Conservation (phyloP, 345 rosid species). For the Hypericum androsaemum region DNA sequence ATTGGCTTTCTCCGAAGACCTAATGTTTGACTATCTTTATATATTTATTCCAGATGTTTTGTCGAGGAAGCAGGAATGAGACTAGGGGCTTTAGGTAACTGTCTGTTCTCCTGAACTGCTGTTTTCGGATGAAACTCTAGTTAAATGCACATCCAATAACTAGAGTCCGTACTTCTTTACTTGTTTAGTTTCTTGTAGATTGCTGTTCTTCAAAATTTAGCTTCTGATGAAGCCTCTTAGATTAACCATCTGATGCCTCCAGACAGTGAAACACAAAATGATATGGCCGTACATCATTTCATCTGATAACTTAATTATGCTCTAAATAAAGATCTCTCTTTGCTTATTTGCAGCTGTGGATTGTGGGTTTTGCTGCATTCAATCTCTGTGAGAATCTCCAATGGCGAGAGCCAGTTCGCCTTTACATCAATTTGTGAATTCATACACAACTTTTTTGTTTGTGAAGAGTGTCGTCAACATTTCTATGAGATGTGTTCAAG, state of each 20-base stretch:
- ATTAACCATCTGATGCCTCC: too few species aligned
- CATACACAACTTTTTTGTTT: slow-evolving; percentile 77
- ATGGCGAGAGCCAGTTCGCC: slow-evolving; percentile 81
- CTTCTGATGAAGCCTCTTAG: too few species aligned
- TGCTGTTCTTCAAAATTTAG: too few species aligned
- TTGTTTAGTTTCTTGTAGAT: too few species aligned
- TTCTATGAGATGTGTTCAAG: slow-evolving; percentile 82
- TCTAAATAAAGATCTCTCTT: background rate
- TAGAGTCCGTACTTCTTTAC: too few species aligned
- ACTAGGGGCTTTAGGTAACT: slow-evolving; percentile 91
- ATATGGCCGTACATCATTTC: background rate
- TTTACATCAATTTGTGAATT: slow-evolving; percentile 74
- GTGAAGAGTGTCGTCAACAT: slow-evolving; percentile 94
- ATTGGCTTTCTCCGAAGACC: too few species aligned
- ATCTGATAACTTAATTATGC: background rate
- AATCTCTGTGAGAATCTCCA: slow-evolving; percentile 73
- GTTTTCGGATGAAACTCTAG: background rate
- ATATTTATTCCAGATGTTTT: slow-evolving; percentile 62
- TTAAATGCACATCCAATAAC: background rate
- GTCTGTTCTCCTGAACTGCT: background rate
- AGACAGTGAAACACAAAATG: too few species aligned
- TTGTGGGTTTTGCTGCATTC: slow-evolving; percentile 96
- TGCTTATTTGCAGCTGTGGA: slow-evolving; percentile 63
- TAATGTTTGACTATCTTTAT: background rate
- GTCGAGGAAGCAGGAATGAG: slow-evolving; percentile 92